Base-by-base conservation (phyloP, 257 asterid species). In the Forsythia viridissima region DNA sequence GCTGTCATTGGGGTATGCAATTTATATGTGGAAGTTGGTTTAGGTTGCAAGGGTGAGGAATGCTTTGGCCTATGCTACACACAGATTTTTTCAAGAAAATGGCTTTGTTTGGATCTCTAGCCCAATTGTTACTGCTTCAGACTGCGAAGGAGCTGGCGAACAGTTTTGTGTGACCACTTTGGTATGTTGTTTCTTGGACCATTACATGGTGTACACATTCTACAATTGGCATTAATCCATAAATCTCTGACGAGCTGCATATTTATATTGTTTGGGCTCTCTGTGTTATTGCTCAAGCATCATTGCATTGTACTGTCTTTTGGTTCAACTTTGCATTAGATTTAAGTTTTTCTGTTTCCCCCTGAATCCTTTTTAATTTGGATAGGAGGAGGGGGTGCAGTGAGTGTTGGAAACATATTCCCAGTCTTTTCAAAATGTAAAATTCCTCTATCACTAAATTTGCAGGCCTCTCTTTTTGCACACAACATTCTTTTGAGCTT, bases 121-220 rank as follows among this genome's bases (percentile, higher is more conserved):
- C 87, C 99, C 99, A 34, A 91, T 96, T 74, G 91, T 96, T 77
- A 96, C 99, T 74, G 97, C 97, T 77, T 96, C 99, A 69, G 99
- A 96, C 79, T 96, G 99, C 85, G 99, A 96, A 92, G 99, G 99
- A 87, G 99, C 98, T 77, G 99, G 99, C 30, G 98, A 96, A 91
- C 99, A 93, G 86, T 96, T 96, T 78, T 92, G 99, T 74, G 98
- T 96, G 63, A 96, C 99, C 44, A 96, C 98, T 79, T 86, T 96
- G 99, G 99, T 96, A 93, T 79, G 94, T 81, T 78, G 41, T 75
- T 30, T 79, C 81, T 72, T 61, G 20, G 70, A 46, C 34, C 34
- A 30, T 30, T 30, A 30, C 34, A 30, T 30, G 34, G 34, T 30
- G 34, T 30, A 30, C 34, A 30, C n/a, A 43, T 57, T 77, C 77